Evolutionary conservation across 2,329 filamentous ascomycete species (phyloP), one percentile per base, ranked within the genome.

Genomic region (Penicillium italicum): DNA sequence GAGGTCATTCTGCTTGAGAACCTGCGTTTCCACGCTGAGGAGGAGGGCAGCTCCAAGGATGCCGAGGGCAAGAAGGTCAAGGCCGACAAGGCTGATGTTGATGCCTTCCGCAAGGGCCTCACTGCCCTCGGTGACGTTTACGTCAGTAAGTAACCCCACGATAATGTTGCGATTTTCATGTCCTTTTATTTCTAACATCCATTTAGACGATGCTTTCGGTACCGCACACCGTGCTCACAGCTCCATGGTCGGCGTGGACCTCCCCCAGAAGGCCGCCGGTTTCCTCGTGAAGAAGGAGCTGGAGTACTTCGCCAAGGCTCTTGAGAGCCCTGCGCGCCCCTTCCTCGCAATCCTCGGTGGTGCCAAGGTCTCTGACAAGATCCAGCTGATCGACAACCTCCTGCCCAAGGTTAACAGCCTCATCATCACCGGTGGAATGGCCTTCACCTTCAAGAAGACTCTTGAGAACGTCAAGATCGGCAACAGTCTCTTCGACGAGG

Each of bases 241-340:
- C 77, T 97, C 93, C 76, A 99, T 99, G 94, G 94, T 99, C 69
- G 94, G 94, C 71, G 84, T 97, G 62, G 86, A 97, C 65, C 88
- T 99, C 46, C 92, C 93, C 66, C 91, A 97, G 77, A 97, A 96
- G 83, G 94, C 94, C 10, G 90, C 93, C 55, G 94, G 94, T 61
- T 99, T 97, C 87, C 86, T 99, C 71, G 91, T 99, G 83, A 99
- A 99, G 89, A 99, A 97, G 84, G 94, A 99, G 80, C 89, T 99
- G 62, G 94, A 99, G 74, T 99, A 99, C 87, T 99, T 99, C 74
- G 94, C 94, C 63, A 85, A 97, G 82, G 94, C 91, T 37, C 89
- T 99, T 59, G 94, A 99, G 82, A 86, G 84, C 68, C 94, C 94
- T 60, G 83, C 95, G 80, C 87, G 93, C 55, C 94, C 94, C 59